These are phyloP conservation scores for Heliosperma pusillum DNA, from an alignment of 148 eudicot genomes.

Conservation along the genomic window DNA sequence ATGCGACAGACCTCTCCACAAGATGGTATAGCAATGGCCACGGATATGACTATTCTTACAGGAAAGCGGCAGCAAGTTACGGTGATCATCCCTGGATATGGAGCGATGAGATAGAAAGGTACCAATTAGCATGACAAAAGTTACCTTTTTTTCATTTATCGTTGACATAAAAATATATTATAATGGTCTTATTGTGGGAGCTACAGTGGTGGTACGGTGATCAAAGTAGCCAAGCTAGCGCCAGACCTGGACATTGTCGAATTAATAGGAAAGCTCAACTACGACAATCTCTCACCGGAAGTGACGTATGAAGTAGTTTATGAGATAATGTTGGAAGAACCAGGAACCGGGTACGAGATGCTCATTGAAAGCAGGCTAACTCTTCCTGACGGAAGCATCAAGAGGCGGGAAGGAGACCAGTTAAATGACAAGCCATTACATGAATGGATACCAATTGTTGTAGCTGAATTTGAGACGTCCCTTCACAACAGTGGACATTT, in stretches of 20 bases:
- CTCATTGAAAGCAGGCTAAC: constrained; percentile 1
- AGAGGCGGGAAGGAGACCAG: not conserved
- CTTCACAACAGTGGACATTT: not conserved
- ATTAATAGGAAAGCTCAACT: not conserved
- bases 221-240: constrained; percentile 1
- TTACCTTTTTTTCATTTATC: no score
- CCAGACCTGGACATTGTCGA: not conserved
- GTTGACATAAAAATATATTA: not conserved
- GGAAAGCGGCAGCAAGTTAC: not conserved
- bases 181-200: not conserved
- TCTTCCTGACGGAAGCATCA: constrained; percentile 4
- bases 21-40: constrained; percentile 4
- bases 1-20: constrained; percentile 11
- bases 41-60: not conserved
- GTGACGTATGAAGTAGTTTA: not conserved
- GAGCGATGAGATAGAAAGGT: not conserved
- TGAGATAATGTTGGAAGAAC: not conserved
- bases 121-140: not conserved
- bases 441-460: constrained; percentile 2
- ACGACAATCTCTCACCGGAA: not conserved
- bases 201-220: not conserved
- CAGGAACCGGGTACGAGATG: not conserved
- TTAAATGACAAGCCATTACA: not conserved
- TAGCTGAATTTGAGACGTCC: constrained; percentile 2
- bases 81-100: constrained; percentile 5